Evolutionary conservation across 2,329 filamentous ascomycete genomes (phyloP), one percentile per base, ranked within the genome.

Genomic region (Pestalotiopsis sp.): DNA sequence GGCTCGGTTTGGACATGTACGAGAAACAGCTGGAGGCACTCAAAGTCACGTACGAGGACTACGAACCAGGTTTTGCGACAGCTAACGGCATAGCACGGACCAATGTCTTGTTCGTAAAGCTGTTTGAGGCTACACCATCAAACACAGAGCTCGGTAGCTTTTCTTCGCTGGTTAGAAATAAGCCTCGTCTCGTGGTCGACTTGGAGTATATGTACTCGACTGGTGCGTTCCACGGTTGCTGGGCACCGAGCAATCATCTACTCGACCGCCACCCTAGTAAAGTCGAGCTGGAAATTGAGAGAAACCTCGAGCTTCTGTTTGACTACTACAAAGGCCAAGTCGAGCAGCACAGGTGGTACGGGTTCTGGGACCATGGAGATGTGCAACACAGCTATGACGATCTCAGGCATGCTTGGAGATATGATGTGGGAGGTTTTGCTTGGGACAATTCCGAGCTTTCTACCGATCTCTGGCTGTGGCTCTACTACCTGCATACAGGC

Each of bases 361-460:
- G 89, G 0, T 90, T 90, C 79, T 85, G 85, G 76, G 88, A 91
- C 69, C 82, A 89, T 66, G 89, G 89, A 2, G 89, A 91, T 70
- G 82, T 91, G 49, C 88, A 88, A 82, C 89, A 91, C 72, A 86
- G 87, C 0, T 91, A 91, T 70, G 89, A 91, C 64, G 71, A 75
- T 0, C 84, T 90, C 73, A 80, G 89, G 4, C 89, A 90, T 70
- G 82, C 81, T 0, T 91, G 89, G 89, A 83, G 87, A 1, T 91
- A 90, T 68, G 89, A 91, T 60, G 76, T 91, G n/a, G 89, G 89
- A 4, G 89, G 89, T 0, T 91, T 88, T 68, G 88, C 87, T 0
- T 91, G 89, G 89, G 89, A 90, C 65, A 91, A 91, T 73, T 89
- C 86, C 0, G 89, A 91, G 74, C 80, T 91, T 0, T 90, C 88